Evolutionary conservation across 78 protist genomes (phyloP).

Genomic region (Emiliania huxleyi): DNA sequence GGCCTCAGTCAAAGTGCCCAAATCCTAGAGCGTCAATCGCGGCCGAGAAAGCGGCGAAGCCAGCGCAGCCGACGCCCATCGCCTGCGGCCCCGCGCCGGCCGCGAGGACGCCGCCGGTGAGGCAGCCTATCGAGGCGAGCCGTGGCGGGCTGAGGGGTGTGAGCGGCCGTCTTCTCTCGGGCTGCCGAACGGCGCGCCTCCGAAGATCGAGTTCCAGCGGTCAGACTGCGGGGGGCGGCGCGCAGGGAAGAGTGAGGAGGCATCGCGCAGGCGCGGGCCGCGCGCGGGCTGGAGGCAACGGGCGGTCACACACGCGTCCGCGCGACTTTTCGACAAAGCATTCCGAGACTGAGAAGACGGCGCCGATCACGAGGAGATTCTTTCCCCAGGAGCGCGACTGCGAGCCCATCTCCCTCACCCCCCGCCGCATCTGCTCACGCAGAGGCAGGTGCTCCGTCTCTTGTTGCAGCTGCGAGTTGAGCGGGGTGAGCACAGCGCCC

Average conservation of each 20-base stretch:
- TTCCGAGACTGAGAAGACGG: not conserved
- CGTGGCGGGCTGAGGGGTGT: too few relatives aligned
- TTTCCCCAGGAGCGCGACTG: not conserved
- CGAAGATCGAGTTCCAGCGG: not conserved
- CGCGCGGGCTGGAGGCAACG: too few relatives aligned
- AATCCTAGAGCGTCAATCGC: not conserved
- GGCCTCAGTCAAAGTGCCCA: not conserved
- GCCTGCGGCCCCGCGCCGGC: not conserved
- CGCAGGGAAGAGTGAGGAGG: too few relatives aligned
- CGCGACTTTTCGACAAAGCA: conserved; percentile 5
- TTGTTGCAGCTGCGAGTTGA: not conserved
- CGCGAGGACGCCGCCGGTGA: not conserved
- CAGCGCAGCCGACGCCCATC: not conserved
- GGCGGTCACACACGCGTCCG: too few relatives aligned
- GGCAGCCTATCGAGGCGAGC: too few relatives aligned
- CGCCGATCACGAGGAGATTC: conserved; percentile 1
- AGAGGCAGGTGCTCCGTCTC: not conserved
- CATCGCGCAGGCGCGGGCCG: too few relatives aligned
- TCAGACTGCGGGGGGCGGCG: too few relatives aligned
- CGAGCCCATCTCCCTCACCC: not conserved
- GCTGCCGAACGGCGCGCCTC: too few relatives aligned
- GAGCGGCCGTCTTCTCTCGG: too few relatives aligned
- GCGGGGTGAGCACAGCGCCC: not conserved
- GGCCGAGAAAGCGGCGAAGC: not conserved
- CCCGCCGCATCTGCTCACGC: not conserved